A percentile compares a stretch with the other conserved stretches of the same genome.
These are phyloP conservation scores for Leptographium procerum DNA, from an alignment of 2,329 filamentous ascomycete species.

Conservation along the genomic window DNA sequence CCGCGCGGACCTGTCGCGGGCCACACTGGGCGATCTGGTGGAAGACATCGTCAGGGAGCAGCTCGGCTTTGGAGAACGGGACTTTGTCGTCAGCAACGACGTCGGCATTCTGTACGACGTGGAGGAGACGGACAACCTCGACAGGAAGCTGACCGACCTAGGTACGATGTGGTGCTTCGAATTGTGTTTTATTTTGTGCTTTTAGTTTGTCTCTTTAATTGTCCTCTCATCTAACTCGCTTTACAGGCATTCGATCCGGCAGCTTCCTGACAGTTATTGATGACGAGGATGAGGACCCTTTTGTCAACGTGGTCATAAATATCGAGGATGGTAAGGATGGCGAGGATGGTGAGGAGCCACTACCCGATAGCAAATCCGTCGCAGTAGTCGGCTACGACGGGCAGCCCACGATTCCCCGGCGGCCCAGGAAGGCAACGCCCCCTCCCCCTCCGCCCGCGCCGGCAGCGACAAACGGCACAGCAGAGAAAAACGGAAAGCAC, in stretches of 20 bases:
- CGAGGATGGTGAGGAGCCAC: constrained; percentile 36
- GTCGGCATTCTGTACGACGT: constrained; percentile 75
- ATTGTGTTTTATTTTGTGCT: too few relatives aligned
- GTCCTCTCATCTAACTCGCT: neutral
- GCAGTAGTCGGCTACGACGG: constrained; percentile 31
- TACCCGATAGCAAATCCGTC: constrained; percentile 41
- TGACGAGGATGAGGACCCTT: constrained; percentile 60
- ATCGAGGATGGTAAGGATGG: constrained; percentile 50
- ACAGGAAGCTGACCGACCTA: constrained; percentile 67
- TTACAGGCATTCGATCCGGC: constrained; percentile 52
- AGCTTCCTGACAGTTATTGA: constrained; percentile 79
- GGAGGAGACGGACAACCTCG: constrained; percentile 77
- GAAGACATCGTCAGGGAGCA: constrained; percentile 58
- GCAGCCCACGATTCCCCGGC: constrained; percentile 39
- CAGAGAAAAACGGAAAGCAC: constrained; percentile 29
- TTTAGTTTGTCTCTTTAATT: too few relatives aligned
- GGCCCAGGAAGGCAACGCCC: constrained; percentile 32
- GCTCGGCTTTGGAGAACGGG: constrained; percentile 61
- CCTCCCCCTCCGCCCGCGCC: constrained; percentile 13
- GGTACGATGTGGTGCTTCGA: too few relatives aligned
- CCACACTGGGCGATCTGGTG: constrained; percentile 71
- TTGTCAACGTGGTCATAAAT: constrained; percentile 69
- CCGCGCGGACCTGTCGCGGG: constrained; percentile 55
- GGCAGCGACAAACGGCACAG: constrained; percentile 27
- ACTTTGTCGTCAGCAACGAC: constrained; percentile 68